Evolutionary conservation across 1,284 basidiomycete species (phyloP).

Genomic region (Tilletia horrida): DNA sequence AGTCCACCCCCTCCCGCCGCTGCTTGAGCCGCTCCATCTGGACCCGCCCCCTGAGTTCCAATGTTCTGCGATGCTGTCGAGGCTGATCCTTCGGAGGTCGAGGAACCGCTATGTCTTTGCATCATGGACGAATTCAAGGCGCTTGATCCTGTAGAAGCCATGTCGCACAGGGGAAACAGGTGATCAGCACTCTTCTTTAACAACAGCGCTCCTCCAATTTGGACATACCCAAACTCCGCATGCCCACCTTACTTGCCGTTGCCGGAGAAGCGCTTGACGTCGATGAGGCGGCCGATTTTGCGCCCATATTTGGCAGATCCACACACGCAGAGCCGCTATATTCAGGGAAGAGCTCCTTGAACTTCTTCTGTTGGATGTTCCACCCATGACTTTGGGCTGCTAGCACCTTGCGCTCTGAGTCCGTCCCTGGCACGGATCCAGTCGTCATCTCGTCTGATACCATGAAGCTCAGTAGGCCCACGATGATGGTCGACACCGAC

Average conservation of each 20-base stretch:
- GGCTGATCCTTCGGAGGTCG: not conserved
- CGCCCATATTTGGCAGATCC: slow-evolving; percentile 53
- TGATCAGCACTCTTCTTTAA: not conserved
- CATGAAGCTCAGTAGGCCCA: slow-evolving; percentile 94
- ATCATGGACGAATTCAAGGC: slow-evolving; percentile 1
- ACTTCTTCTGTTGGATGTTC: slow-evolving; percentile 75
- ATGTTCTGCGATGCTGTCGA: not conserved
- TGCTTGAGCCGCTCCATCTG: not conserved
- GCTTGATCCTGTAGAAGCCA: slow-evolving; percentile 3
- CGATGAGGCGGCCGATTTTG: slow-evolving; percentile 2
- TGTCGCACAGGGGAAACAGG: not conserved
- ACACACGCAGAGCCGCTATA: slow-evolving; percentile 28
- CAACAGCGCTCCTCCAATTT: not conserved
- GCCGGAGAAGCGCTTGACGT: not conserved
- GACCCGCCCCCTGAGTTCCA: no score
- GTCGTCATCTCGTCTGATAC: slow-evolving; percentile 94
- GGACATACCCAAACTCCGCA: slow-evolving; percentile 10
- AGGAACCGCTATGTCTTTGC: slow-evolving; percentile 10
- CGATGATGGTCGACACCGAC: slow-evolving; percentile 87
- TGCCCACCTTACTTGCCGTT: slow-evolving; percentile 19
- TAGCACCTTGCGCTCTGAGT: slow-evolving; percentile 71
- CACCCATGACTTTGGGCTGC: slow-evolving; percentile 77
- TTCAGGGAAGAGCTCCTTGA: slow-evolving; percentile 57
- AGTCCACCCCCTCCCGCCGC: slow-evolving; percentile 6
- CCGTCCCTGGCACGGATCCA: slow-evolving; percentile 78